A percentile compares a stretch with the other conserved stretches of the same genome.
These are phyloP conservation scores for Zoysia matrella DNA, from an alignment of 202 grass and related monocot species.

Conservation along the genomic window DNA sequence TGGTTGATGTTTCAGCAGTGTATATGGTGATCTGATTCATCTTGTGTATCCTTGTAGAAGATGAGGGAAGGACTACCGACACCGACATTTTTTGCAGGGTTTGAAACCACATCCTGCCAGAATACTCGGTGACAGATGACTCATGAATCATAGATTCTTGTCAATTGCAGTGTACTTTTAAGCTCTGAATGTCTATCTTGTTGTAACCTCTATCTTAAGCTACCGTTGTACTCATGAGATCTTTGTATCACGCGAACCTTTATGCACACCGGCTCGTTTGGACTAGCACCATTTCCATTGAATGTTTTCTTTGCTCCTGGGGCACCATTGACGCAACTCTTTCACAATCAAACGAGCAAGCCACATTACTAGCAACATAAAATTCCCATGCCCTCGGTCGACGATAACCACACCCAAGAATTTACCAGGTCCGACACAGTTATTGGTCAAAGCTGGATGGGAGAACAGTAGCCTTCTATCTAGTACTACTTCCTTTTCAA, in stretches of 20 bases:
- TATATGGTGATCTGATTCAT: constrained; percentile 62
- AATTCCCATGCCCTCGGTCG: neutral
- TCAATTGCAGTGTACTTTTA: constrained; percentile 25
- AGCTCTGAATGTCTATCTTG: constrained; percentile 18
- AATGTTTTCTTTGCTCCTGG: neutral
- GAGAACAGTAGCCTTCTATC: neutral
- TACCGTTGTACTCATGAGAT: constrained; percentile 26
- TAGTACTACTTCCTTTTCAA: too few relatives aligned
- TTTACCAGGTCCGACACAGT: neutral
- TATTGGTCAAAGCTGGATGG: neutral
- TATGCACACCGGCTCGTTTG: constrained; percentile 21
- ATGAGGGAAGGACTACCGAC: constrained; percentile 3
- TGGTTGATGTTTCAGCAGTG: constrained; percentile 60
- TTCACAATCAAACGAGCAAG: neutral
- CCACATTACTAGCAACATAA: neutral
- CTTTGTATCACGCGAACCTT: neutral
- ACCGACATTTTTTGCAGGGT: constrained; percentile 24
- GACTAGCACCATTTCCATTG: constrained; percentile 2
- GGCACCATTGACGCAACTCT: neutral
- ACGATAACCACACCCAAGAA: too few relatives aligned
- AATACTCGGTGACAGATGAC: constrained; percentile 5
- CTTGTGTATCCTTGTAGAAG: constrained; percentile 27
- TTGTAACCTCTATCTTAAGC: constrained; percentile 24
- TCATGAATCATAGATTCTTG: neutral
- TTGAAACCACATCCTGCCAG: constrained; percentile 4